Conservation (phyloP, 495 filamentous ascomycete genomes). For the Penicillium antarcticum region DNA sequence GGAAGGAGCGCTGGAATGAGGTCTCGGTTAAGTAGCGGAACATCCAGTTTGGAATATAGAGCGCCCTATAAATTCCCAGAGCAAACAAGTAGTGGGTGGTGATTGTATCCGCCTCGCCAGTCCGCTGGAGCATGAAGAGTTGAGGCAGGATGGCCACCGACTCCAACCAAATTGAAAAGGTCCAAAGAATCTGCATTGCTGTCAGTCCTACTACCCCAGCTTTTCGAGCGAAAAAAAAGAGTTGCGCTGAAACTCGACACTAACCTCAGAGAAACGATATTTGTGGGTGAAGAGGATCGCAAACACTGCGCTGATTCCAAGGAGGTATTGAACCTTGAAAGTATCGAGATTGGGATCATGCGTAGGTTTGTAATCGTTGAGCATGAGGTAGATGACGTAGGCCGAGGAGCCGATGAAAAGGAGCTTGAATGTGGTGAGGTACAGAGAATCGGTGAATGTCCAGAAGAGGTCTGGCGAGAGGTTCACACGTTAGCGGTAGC, state of each 20-base stretch:
- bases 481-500: conserved; percentile 4
- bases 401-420: conserved; percentile 85
- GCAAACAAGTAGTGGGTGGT: conserved; percentile 98
- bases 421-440: conserved; percentile 94
- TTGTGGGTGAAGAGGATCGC: conserved; percentile 80
- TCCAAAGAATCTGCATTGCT: conserved; percentile 74
- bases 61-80: conserved; percentile 82
- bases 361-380: conserved; percentile 90
- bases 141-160: conserved; percentile 94
- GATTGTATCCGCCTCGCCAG: conserved; percentile 96
- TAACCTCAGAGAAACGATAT: conserved; percentile 65
- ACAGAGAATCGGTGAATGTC: conserved; percentile 74
- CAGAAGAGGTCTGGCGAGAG: conserved; percentile 71
- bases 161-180: conserved; percentile 97
- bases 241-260: background rate
- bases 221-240: background rate
- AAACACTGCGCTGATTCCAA: conserved; percentile 73
- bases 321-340: conserved; percentile 90
- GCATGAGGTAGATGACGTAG: conserved; percentile 96
- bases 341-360: conserved; percentile 95
- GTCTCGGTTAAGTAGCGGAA: conserved; percentile 75
- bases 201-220: conserved; percentile 5
- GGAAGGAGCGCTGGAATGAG: conserved; percentile 52
- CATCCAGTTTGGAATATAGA: conserved; percentile 99
- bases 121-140: conserved; percentile 95